Evolutionary conservation across 2,329 filamentous ascomycete species (phyloP).

Genomic region (Phaeosphaeriaceae sp.): DNA sequence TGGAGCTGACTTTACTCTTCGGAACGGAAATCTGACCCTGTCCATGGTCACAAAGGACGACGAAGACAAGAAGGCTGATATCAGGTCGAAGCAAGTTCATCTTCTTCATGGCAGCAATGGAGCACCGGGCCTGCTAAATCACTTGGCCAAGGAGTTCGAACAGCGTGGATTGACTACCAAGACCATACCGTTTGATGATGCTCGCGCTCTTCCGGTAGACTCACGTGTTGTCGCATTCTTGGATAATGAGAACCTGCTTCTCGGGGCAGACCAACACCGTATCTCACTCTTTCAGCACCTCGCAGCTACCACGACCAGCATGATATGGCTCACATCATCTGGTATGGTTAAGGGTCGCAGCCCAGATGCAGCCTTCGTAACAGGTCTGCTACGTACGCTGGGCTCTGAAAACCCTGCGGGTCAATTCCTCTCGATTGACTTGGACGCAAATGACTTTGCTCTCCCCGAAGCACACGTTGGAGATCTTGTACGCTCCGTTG

Average conservation of each 20-base stretch:
- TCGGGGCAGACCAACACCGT: constrained; percentile 1
- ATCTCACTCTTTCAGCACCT: constrained; percentile 6
- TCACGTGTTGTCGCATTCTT: constrained; percentile 5
- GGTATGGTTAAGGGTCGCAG: constrained; percentile 14
- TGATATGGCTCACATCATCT: constrained; percentile 19
- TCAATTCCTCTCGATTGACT: constrained; percentile 16
- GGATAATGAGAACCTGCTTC: constrained; percentile 5
- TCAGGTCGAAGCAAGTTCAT: background rate
- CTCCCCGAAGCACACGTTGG: background rate
- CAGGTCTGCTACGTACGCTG: constrained; percentile 20
- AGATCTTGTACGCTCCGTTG: constrained; percentile 17
- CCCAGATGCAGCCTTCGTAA: constrained; percentile 16
- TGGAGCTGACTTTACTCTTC: background rate
- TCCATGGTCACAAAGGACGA: background rate
- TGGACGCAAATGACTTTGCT: constrained; percentile 11
- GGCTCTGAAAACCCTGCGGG: constrained; percentile 14
- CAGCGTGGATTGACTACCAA: constrained; percentile 1
- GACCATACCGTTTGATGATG: background rate
- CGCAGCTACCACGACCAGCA: constrained; percentile 5
- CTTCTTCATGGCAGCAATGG: background rate
- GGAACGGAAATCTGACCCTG: background rate
- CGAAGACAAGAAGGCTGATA: background rate
- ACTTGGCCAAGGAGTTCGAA: background rate
- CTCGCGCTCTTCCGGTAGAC: background rate
- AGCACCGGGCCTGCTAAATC: background rate